These are phyloP conservation scores for Antarctomyces pellizariae DNA, from an alignment of 495 filamentous ascomycete species.

Conservation along the genomic window DNA sequence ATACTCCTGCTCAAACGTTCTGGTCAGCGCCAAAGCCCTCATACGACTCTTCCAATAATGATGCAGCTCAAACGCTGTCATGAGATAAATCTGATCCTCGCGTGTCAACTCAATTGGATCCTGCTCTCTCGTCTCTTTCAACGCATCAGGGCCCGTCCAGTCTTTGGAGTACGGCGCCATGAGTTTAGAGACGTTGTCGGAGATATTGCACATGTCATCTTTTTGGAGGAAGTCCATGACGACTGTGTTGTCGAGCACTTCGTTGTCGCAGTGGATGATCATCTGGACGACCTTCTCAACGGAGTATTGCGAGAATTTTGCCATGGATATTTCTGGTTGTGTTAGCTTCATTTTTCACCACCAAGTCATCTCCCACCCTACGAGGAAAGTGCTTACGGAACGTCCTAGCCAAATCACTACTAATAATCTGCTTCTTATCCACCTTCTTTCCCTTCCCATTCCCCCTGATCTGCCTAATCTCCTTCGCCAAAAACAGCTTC, in stretches of 20 bases:
- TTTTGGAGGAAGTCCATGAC: constrained; percentile 93
- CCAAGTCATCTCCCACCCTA: not conserved
- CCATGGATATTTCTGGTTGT: constrained; percentile 52
- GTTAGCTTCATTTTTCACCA: constrained; percentile 4
- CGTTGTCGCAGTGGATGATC: constrained; percentile 85
- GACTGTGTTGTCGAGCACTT: constrained; percentile 77
- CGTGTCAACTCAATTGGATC: constrained; percentile 76
- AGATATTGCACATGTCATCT: constrained; percentile 75
- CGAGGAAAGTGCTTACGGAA: constrained; percentile 53
- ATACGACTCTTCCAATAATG: constrained; percentile 99
- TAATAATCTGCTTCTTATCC: constrained; percentile 95
- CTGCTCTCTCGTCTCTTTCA: constrained; percentile 56
- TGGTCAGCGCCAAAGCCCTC: constrained; percentile 67
- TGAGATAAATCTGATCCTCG: constrained; percentile 85
- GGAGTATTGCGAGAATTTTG: constrained; percentile 65
- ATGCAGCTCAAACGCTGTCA: constrained; percentile 81
- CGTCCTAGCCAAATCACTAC: constrained; percentile 68
- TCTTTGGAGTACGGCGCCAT: constrained; percentile 91
- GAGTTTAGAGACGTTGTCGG: constrained; percentile 71
- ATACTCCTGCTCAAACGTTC: constrained; percentile 71
- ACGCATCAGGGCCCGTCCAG: constrained; percentile 79
- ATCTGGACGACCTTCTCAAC: constrained; percentile 70
- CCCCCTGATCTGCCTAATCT: constrained; percentile 75
- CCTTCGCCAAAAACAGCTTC: constrained; percentile 90
- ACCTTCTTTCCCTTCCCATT: constrained; percentile 41